Evolutionary conservation across 176 grass and related monocot genomes (phyloP).

Genomic region (Coix lacrymajobi): DNA sequence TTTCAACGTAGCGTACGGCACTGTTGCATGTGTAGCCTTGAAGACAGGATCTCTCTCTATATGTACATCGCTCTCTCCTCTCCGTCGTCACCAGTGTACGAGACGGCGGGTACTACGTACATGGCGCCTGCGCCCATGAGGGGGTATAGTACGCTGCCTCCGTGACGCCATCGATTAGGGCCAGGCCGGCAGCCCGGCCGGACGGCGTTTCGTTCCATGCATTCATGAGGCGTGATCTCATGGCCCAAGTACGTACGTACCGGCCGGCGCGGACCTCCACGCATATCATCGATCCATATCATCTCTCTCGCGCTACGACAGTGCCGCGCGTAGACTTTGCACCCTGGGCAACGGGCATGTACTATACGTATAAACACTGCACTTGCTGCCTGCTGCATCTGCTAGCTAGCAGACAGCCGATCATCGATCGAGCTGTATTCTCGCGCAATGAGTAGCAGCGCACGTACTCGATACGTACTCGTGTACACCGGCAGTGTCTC

Average conservation of each 20-base stretch:
- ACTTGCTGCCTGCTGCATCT: not conserved
- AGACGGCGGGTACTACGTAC: not conserved
- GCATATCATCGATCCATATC: not conserved
- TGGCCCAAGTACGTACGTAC: slow-evolving; percentile 26
- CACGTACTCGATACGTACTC: not conserved
- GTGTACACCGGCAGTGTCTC: not conserved
- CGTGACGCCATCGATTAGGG: slow-evolving; percentile 8
- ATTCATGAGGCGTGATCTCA: slow-evolving; percentile 43
- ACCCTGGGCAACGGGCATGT: not conserved
- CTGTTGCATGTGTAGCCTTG: slow-evolving; percentile 47
- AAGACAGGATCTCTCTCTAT: no score
- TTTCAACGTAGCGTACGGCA: slow-evolving; percentile 21
- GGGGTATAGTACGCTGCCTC: not conserved
- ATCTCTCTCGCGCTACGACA: slow-evolving; percentile 1
- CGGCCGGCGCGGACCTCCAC: not conserved
- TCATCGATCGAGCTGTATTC: not conserved
- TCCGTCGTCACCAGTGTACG: not conserved
- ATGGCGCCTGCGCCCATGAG: slow-evolving; percentile 12
- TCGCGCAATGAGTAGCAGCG: not conserved
- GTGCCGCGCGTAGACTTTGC: not conserved
- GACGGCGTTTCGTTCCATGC: not conserved
- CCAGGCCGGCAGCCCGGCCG: not conserved
- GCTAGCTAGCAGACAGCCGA: not conserved
- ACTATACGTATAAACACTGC: not conserved
- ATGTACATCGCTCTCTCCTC: no score